Evolutionary conservation across 2,329 filamentous ascomycete species (phyloP), one percentile per base, ranked within the genome.

Genomic region (Pseudogymnoascus sp.): DNA sequence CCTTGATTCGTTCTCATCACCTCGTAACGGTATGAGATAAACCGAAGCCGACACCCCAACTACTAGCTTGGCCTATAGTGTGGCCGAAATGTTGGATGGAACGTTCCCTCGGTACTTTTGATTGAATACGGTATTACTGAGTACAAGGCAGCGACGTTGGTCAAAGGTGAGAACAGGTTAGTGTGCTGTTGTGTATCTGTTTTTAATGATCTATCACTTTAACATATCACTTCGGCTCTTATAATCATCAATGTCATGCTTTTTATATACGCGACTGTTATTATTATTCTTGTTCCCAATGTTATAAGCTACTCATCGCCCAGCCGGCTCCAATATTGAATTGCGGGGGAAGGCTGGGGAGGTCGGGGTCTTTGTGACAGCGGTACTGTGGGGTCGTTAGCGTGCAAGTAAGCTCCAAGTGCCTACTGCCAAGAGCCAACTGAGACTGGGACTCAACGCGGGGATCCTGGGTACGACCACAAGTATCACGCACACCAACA

Each of bases 91-190:
- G 50, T 56, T 56, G 50, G 26, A 56, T 56, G 50, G n/a, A 33
- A 56, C 50, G 50, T 56, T 56, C 29, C 50, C 29, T 56, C 50
- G n/a, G 50, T 56, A 33, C n/a, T 56, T 56, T 56, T 19, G 5
- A 33, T 56, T 33, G 29, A 56, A 56, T 33, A 33, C n/a, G 46
- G 26, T 53, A 53, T 19, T 19, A 53, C 46, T 33, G 46, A 31
- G 38, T 42, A 56, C 50, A 31, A 33, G 50, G n/a, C n/a, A 13
- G n/a, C 26, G 23, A 11, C 15, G 19, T 15, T 44, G 46, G 46
- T n/a, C 26, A 17, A 17, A 19, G 26, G 5, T 33, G 26, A 56
- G n/a, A 31, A 33, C 4, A 19, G 50, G 7, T 33, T 7, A 4
- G 50, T 7, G 9, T 19, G 5, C 1, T 13, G 10, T 33, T 31